Percentiles rank a stretch among this genome's conserved stretches.
Evolutionary conservation across 495 filamentous ascomycete genomes (phyloP).

Genomic region (Cercophora samala): DNA sequence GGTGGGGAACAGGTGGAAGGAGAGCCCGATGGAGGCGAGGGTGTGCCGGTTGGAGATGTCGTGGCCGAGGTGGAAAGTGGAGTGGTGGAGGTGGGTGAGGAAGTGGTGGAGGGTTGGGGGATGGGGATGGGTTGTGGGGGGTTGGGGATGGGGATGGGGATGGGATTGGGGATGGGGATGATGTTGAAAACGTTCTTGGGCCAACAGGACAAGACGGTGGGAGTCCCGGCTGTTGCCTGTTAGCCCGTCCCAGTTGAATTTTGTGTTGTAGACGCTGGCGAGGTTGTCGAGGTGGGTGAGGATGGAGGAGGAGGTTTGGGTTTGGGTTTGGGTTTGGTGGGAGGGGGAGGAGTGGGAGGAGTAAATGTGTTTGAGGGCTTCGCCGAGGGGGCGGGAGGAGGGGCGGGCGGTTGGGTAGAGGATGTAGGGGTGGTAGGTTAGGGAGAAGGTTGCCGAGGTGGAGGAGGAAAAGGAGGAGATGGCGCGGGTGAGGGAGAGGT

Average conservation of each 20-base stretch:
- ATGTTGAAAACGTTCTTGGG: constrained; percentile 1
- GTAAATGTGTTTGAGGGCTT: not conserved
- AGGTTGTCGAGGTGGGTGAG: constrained; percentile 19
- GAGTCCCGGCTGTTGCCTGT: constrained; percentile 72
- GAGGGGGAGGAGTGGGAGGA: not conserved
- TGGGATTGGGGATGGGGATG: no score
- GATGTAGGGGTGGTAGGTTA: constrained; percentile 73
- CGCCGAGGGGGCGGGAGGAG: constrained; percentile 3
- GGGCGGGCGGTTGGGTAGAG: constrained; percentile 57
- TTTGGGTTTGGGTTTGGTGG: not conserved
- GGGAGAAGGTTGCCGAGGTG: constrained; percentile 60
- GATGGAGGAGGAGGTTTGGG: no score
- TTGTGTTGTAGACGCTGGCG: constrained; percentile 49
- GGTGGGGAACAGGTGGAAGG: no score
- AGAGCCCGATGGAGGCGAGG: no score
- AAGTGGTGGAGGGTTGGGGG: constrained; percentile 45
- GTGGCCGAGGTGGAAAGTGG: constrained; percentile 66
- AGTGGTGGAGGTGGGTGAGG: constrained; percentile 58
- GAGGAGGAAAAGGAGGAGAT: constrained; percentile 57
- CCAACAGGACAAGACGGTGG: constrained; percentile 70
- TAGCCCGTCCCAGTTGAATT: constrained; percentile 66
- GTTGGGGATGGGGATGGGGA: not conserved
- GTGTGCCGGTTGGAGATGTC: constrained; percentile 67
- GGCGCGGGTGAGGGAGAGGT: constrained; percentile 63
- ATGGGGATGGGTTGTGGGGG: constrained; percentile 36